A percentile compares a stretch with the other conserved stretches of the same genome.
Evolutionary conservation across 108 stramenopile genomes (phyloP).

Genomic region (Nannochloropsis oceanica): DNA sequence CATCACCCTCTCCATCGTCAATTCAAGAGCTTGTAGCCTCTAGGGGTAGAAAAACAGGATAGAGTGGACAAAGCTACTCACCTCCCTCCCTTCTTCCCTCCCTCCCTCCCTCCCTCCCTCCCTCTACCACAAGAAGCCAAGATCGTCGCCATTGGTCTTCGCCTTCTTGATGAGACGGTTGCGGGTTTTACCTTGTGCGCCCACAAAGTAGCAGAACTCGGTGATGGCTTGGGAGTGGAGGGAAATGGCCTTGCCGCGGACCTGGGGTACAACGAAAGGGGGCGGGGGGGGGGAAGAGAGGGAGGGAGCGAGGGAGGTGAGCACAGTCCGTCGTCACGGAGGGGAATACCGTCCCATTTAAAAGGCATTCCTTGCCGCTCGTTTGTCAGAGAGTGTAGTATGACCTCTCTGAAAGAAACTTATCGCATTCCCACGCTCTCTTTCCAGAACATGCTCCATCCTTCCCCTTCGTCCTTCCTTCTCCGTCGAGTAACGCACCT

Average conservation of each 20-base stretch:
- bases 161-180: conserved; percentile 63
- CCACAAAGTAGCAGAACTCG: conserved; percentile 73
- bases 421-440: not conserved
- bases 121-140: conserved; percentile 78
- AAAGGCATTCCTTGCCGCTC: conserved; percentile 4
- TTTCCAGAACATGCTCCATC: not conserved
- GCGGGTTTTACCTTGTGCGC: conserved; percentile 40
- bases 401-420: not conserved
- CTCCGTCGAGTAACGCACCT: conserved; percentile 43
- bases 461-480: conserved; percentile 58
- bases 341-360: not conserved
- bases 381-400: not conserved
- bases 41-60: not conserved
- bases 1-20: not conserved
- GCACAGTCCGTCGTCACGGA: not conserved
- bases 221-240: conserved; percentile 79
- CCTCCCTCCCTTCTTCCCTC: not conserved
- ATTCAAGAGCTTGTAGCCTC: no score
- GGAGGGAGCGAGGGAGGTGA: no score
- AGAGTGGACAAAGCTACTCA: not conserved
- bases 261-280: not conserved
- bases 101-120: not conserved
- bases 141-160: conserved; percentile 79
- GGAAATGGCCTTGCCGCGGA: conserved; percentile 40
- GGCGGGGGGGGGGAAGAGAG: not conserved